These are phyloP conservation scores for Sanchytrium tribonematis DNA, from an alignment of 371 early-diverging fungal genomes.

Conservation along the genomic window DNA sequence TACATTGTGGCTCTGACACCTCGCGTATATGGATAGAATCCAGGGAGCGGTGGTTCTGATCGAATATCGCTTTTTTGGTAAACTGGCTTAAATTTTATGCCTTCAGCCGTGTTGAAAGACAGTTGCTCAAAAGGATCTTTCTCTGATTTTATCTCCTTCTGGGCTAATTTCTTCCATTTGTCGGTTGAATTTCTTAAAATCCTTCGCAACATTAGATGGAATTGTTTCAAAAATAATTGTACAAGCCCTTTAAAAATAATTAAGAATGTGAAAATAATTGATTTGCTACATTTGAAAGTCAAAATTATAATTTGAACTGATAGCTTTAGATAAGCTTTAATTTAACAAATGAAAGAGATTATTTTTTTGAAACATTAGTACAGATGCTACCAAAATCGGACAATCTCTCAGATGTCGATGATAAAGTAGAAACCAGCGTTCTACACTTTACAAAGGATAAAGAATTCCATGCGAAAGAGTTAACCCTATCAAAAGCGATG, in stretches of 20 bases:
- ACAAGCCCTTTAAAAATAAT: too few species aligned
- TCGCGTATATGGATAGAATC: conserved; percentile 48
- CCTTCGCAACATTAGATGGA: too few species aligned
- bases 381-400: too few species aligned
- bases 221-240: too few species aligned
- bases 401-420: too few species aligned
- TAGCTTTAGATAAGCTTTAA: too few species aligned
- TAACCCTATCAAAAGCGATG: neutral
- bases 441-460: neutral
- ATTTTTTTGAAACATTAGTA: too few species aligned
- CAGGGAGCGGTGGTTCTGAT: conserved; percentile 21
- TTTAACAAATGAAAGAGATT: too few species aligned
- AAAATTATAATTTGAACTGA: too few species aligned
- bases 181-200: too few species aligned
- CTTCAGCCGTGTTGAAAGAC: conserved; percentile 52
- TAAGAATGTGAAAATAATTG: too few species aligned
- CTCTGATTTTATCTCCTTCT: conserved; percentile 45
- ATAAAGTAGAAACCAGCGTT: neutral
- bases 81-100: conserved; percentile 47
- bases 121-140: conserved; percentile 35
- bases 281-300: too few species aligned
- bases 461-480: neutral
- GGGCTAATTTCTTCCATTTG: conserved; percentile 36
- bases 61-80: conserved; percentile 38
- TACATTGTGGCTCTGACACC: conserved; percentile 71